Conservation (phyloP, 2,329 filamentous ascomycete species). For the Trichoderma atroviride region DNA sequence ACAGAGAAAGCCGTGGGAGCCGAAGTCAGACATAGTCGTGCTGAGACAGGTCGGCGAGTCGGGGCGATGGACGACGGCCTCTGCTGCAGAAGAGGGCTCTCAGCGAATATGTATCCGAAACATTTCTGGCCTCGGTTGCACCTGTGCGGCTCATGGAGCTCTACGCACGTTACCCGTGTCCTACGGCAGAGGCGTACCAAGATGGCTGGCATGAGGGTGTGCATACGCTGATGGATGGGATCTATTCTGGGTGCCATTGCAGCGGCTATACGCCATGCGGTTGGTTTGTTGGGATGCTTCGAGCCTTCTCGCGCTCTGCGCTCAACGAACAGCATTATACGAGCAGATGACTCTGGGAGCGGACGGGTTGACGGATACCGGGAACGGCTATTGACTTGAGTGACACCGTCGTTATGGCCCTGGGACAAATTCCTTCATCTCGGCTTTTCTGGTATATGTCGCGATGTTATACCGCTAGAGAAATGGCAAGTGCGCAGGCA, state of each 20-base stretch:
- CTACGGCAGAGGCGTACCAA: slow-evolving; percentile 23
- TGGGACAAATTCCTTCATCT: background rate
- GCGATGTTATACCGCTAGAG: slow-evolving; percentile 25
- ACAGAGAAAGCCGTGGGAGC: slow-evolving; percentile 10
- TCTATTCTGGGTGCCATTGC: background rate
- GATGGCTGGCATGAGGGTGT: slow-evolving; percentile 33
- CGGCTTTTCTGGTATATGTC: slow-evolving; percentile 20
- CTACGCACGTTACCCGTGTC: slow-evolving; percentile 31
- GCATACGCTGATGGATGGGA: background rate
- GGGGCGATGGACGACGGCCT: slow-evolving; percentile 29
- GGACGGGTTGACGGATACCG: background rate
- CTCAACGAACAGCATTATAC: background rate
- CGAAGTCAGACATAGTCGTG: slow-evolving; percentile 30
- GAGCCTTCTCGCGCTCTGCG: background rate
- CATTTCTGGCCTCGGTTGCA: slow-evolving; percentile 35
- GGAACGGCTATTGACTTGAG: background rate
- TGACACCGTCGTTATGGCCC: background rate
- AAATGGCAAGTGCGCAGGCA: slow-evolving; percentile 8
- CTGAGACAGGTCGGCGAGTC: slow-evolving; percentile 34
- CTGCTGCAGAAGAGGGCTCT: slow-evolving; percentile 30
- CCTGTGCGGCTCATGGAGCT: slow-evolving; percentile 31
- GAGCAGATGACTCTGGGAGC: background rate
- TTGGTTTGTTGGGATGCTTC: background rate
- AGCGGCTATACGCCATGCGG: background rate
- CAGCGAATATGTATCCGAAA: slow-evolving; percentile 40